phyloP scores from a whole-genome alignment of 2,329 filamentous ascomycete genomes.

The Exophiala oligosperma region DNA sequence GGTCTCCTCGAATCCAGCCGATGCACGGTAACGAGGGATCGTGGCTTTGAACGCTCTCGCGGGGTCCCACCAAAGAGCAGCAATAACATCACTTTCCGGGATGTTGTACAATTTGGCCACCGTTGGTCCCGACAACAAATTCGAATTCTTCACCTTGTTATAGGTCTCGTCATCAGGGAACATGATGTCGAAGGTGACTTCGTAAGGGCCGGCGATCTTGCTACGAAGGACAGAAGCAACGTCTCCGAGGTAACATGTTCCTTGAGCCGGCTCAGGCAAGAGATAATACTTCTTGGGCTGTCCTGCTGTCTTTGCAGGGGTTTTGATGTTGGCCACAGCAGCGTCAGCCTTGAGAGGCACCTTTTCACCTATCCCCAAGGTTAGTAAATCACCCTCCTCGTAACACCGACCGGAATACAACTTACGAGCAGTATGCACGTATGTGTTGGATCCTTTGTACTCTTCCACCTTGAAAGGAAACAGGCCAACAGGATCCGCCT shows the following conservation, averaged over 20 bases:
- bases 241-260: slow-evolving; percentile 32
- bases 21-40: slow-evolving; percentile 37
- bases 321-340: neutral
- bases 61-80: slow-evolving; percentile 44
- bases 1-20: slow-evolving; percentile 39
- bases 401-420: neutral
- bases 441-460: slow-evolving; percentile 8
- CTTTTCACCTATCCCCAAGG: neutral
- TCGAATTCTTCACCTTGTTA: slow-evolving; percentile 37
- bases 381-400: neutral
- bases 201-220: slow-evolving; percentile 55
- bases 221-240: slow-evolving; percentile 47
- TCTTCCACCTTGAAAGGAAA: slow-evolving; percentile 13
- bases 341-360: slow-evolving; percentile 3
- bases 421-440: slow-evolving; percentile 10
- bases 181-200: slow-evolving; percentile 55
- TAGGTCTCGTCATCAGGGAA: slow-evolving; percentile 43
- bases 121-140: slow-evolving; percentile 34
- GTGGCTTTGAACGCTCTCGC: slow-evolving; percentile 51
- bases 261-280: slow-evolving; percentile 5
- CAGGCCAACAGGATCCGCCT: slow-evolving; percentile 29
- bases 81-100: slow-evolving; percentile 33
- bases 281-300: slow-evolving; percentile 10
- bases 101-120: slow-evolving; percentile 34
- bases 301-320: neutral